A percentile compares a stretch with the other conserved stretches of the same genome.
Conservation (phyloP, 306 rosid genomes). For the Sindora glabra region DNA sequence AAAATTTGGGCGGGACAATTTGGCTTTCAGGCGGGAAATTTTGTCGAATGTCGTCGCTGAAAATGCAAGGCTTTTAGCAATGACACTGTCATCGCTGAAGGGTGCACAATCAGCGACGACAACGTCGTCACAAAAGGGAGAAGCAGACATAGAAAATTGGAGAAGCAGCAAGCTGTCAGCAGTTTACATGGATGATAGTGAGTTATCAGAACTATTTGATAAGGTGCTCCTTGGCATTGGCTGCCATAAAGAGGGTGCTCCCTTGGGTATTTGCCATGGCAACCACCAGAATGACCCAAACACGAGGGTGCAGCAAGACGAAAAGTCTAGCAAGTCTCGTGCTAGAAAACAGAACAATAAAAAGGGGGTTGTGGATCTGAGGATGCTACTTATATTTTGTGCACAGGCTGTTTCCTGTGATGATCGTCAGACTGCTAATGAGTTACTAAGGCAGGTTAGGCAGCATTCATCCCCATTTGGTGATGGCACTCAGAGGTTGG, state of each 20-base stretch:
- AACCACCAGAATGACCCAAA: conserved; percentile 6
- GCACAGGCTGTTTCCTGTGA: conserved; percentile 35
- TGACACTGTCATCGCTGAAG: too few relatives aligned
- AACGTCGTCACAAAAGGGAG: conserved; percentile 30
- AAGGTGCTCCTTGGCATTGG: conserved; percentile 14
- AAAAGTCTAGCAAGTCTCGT: neutral
- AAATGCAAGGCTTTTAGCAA: too few relatives aligned
- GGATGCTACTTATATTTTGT: conserved; percentile 25
- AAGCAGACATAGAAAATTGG: conserved; percentile 18
- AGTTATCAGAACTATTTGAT: conserved; percentile 31
- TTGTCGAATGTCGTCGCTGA: too few relatives aligned
- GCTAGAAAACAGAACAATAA: conserved; percentile 11
- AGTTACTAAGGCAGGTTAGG: conserved; percentile 32
- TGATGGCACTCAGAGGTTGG: conserved; percentile 33
- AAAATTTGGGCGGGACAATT: too few relatives aligned
- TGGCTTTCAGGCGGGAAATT: too few relatives aligned
- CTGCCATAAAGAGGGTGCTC: neutral
- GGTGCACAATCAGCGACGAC: too few relatives aligned
- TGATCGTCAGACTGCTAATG: conserved; percentile 27
- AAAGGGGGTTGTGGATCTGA: conserved; percentile 28
- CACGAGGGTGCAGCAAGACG: conserved; percentile 10
- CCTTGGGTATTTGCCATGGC: neutral
- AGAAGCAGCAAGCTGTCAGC: conserved; percentile 38
- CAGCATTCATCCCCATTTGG: conserved; percentile 38
- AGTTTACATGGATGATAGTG: conserved; percentile 20